phyloP scores from a whole-genome alignment of 2,329 filamentous ascomycete genomes.

The Fonsecaea nubica region DNA sequence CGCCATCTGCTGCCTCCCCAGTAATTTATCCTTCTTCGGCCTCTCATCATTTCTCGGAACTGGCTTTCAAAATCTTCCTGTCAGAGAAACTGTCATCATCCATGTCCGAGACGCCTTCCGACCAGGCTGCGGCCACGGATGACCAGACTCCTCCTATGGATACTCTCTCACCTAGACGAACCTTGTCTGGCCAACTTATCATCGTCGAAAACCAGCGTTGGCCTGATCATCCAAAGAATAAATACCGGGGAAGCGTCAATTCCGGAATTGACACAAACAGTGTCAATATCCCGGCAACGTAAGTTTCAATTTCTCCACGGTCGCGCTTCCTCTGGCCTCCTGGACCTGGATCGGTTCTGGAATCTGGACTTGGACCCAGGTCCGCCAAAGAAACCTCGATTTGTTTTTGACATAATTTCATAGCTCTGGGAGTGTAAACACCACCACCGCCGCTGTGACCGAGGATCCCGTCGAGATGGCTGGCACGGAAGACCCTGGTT shows the following conservation, averaged over 20 bases:
- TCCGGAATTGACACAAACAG: conserved; percentile 8
- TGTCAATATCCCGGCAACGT: conserved; percentile 15
- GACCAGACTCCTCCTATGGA: background rate
- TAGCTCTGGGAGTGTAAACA: background rate
- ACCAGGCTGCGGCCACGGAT: background rate
- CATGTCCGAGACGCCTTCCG: conserved; percentile 16
- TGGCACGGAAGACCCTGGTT: conserved; percentile 3
- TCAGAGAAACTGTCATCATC: conserved; percentile 8
- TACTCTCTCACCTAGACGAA: conserved; percentile 8
- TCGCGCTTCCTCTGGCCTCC: conserved; percentile 14
- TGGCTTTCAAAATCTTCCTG: background rate
- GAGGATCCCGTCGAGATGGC: conserved; percentile 11
- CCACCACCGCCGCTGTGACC: background rate
- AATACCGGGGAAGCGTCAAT: conserved; percentile 16
- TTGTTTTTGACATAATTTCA: conserved; percentile 14
- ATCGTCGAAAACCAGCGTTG: conserved; percentile 14
- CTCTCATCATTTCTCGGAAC: background rate
- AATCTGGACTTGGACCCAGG: conserved; percentile 7
- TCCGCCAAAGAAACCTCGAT: background rate
- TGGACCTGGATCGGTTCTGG: conserved; percentile 12
- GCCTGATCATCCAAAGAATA: conserved; percentile 24
- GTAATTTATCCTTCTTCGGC: background rate
- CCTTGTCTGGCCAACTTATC: background rate
- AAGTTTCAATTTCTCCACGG: conserved; percentile 15
- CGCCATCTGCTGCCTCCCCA: conserved; percentile 4